Evolutionary conservation across 108 stramenopile species (phyloP), one percentile per base, ranked within the genome.

Genomic region (Nannochloropsis oceanica): DNA sequence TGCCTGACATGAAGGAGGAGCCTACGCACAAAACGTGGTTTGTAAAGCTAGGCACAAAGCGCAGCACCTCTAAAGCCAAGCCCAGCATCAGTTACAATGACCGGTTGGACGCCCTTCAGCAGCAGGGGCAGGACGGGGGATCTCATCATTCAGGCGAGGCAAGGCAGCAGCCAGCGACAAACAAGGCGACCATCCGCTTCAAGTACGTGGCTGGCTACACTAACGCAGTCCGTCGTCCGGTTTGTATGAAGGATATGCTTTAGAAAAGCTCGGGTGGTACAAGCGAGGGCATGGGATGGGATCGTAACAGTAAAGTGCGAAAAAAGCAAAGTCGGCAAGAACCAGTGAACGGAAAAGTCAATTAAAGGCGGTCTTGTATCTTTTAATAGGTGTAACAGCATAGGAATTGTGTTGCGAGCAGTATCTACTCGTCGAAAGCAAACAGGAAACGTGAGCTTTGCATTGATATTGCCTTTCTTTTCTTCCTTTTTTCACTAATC

Each of bases 191-290:
- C 44, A 43, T 87, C 27, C 80, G 87, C 79, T 87, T 84, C 44
- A 84, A 87, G 84, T 87, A 81, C 44, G 73, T 79, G 0, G 87
- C 87, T 18, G 87, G 87, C 8, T 87, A 87, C 80, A 87, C 87
- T 8, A 87, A 87, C 83, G 87, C 87, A 24, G 87, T 87, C 8
- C 87, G 87, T 13, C 83, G 87, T 7, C 87, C 87, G 11, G 87
- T 87, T 8, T 79, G 83, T 20, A 87, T 87, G 84, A 87, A 42
- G 80, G 87, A 87, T 25, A n/a, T 87, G 42, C 80, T 87, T 22
- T 87, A 84, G 84, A 26, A n/a, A 34, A 34, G 34, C 34, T 34
- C 34, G 34, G 34, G 34, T 34, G 34, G 34, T 34, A 34, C 8
- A 73, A 73, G 59, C 22, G 59, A 18, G 59, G 59, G 59, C 9